Evolutionary conservation across 1,139 yeast genomes (phyloP), one percentile per base, ranked within the genome.

Genomic region (Cylindricascospora bacillispora): DNA sequence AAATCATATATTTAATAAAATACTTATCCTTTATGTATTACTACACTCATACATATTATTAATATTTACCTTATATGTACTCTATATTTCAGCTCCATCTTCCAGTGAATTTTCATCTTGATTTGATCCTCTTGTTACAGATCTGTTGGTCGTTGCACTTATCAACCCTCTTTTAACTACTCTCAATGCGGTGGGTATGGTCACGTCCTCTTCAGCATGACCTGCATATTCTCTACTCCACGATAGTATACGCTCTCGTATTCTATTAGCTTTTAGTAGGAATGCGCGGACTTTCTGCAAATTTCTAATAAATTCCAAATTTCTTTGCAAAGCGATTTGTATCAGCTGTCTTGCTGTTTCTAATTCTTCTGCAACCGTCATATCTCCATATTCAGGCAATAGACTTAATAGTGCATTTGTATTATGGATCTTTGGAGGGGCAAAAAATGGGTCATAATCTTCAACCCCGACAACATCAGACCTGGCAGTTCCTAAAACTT

Each of bases 201-300:
- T 49, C 2, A 54, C 54, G 29, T 52, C 60, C 20, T 60, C 61
- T 40, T 66, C 69, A 27, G 65, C 69, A 26, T 76, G 78, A 27
- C 85, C 93, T 42, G 75, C 63, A 70, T 81, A 79, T 52, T 85
- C 95, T 45, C 70, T 70, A 33, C 92, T 81, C 95, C 95, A 85
- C 45, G 70, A 69, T 39, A 63, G 67, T 29, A 86, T 67, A 41
- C 74, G 71, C 30, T 66, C 67, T 44, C 80, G 77, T 41, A 79
- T 65, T 35, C 89, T 60, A 44, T 80, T 83, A 1, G 94, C 89
- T 41, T 82, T 67, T 22, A 80, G 72, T 15, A 86, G 60, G 1
- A 86, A 92, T 45, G 67, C 67, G 41, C 95, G 66, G 27, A 89
- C 68, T 25, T 65, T 69, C 15, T 71, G 62, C 51, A 89, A 62